Evolutionary conservation across 2,329 filamentous ascomycete species (phyloP).

Genomic region (Penicillium decumbens): DNA sequence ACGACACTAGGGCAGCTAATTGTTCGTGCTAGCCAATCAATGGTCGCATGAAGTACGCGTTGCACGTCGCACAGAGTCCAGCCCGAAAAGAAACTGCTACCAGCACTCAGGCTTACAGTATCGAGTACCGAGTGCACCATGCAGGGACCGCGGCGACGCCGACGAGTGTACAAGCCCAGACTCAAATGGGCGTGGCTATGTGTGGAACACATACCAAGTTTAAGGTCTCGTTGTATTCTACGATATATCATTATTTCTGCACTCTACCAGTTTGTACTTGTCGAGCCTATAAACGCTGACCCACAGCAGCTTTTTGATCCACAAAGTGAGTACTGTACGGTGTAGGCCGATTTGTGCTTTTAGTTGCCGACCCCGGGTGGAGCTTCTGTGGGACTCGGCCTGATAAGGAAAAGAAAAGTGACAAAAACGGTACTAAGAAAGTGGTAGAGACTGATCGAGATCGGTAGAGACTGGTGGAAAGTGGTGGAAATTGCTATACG

Average conservation of each 20-base stretch:
- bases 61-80: conserved; percentile 2
- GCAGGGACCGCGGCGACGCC: conserved; percentile 1
- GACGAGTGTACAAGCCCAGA: background rate
- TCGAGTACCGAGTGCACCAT: background rate
- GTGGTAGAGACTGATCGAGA: background rate
- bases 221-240: background rate
- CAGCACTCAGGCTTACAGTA: conserved; percentile 6
- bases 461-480: background rate
- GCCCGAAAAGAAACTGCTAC: background rate
- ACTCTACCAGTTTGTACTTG: background rate
- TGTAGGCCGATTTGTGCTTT: no score
- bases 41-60: conserved; percentile 3
- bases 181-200: background rate
- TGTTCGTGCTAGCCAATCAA: background rate
- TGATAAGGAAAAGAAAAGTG: background rate
- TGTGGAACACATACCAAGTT: background rate
- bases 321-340: background rate
- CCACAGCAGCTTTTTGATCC: background rate
- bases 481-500: background rate
- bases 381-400: background rate
- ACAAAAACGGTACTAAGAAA: background rate
- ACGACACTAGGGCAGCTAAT: background rate
- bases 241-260: background rate
- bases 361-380: background rate
- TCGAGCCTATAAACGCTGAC: background rate